Evolutionary conservation across 306 rosid species (phyloP).

Genomic region (Rosa lucieae): DNA sequence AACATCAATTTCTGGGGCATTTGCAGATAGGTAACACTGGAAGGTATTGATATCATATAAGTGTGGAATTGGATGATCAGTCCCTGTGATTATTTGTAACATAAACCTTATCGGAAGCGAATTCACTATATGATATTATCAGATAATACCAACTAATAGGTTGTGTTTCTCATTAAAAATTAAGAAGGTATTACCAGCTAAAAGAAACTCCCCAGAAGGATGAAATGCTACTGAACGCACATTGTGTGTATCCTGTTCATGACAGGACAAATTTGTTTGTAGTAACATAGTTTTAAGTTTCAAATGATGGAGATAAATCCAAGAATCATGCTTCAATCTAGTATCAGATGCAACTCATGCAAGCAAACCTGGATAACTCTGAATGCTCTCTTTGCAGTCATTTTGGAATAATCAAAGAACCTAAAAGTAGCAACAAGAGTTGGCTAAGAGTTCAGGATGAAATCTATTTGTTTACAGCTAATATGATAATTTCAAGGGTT

Average conservation of each 20-base stretch:
- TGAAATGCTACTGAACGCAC: constrained; percentile 90
- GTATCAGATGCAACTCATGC: constrained; percentile 24
- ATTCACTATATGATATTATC: background rate
- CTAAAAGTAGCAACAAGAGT: constrained; percentile 31
- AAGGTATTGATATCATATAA: constrained; percentile 82
- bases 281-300: constrained; percentile 8
- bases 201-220: constrained; percentile 89
- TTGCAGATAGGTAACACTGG: constrained; percentile 78
- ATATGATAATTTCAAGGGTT: constrained; percentile 16
- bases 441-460: background rate
- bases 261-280: background rate
- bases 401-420: constrained; percentile 85
- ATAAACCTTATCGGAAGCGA: constrained; percentile 7
- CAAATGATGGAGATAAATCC: constrained; percentile 18
- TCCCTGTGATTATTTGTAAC: constrained; percentile 48
- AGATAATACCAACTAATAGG: background rate
- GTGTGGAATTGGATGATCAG: constrained; percentile 91
- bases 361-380: constrained; percentile 80
- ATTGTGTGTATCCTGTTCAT: constrained; percentile 83
- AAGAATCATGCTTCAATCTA: constrained; percentile 24
- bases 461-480: background rate
- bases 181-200: constrained; percentile 58
- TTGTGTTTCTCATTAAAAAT: background rate
- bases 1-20: constrained; percentile 56
- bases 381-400: constrained; percentile 86